phyloP scores from a whole-genome alignment of 805 yeast species.

The Saccharomycopsis sp. region DNA sequence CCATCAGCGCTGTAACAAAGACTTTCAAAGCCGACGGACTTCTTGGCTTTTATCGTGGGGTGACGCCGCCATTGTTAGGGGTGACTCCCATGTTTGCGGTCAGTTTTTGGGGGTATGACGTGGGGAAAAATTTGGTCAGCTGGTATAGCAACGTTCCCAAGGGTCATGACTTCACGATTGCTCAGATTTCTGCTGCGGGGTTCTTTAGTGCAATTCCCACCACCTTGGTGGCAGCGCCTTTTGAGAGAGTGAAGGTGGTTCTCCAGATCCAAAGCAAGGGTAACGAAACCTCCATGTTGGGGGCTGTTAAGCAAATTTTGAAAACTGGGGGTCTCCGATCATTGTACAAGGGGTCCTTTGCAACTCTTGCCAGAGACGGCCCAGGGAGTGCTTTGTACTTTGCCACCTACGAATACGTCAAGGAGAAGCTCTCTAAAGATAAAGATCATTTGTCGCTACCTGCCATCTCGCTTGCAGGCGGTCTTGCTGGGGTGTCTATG shows the following conservation, averaged over 20 bases:
- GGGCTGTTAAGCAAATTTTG: constrained; percentile 61
- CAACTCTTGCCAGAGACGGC: constrained; percentile 93
- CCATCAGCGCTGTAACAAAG: constrained; percentile 59
- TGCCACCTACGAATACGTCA: constrained; percentile 85
- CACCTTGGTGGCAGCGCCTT: constrained; percentile 94
- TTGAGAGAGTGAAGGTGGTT: constrained; percentile 91
- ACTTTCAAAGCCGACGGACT: constrained; percentile 73
- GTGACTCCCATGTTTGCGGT: constrained; percentile 99
- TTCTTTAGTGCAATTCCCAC: constrained; percentile 93
- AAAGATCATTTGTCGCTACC: constrained; percentile 54
- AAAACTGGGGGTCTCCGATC: constrained; percentile 78
- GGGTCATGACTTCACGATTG: constrained; percentile 40
- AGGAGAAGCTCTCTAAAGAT: constrained; percentile 46
- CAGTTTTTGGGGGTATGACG: constrained; percentile 96
- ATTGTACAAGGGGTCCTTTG: constrained; percentile 82
- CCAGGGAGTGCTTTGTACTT: constrained; percentile 96
- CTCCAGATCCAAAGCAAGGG: constrained; percentile 63
- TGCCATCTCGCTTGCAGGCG: constrained; percentile 87
- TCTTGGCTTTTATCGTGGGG: constrained; percentile 85
- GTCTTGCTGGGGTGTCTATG: constrained; percentile 94
- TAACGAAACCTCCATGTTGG: constrained; percentile 36
- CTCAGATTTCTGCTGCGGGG: constrained; percentile 84
- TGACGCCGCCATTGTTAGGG: constrained; percentile 88
- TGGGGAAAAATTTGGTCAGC: constrained; percentile 74
- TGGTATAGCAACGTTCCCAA: constrained; percentile 28